Conservation (phyloP, 1,284 basidiomycete species). For the Microbotryum lychnidis-dioicae region DNA sequence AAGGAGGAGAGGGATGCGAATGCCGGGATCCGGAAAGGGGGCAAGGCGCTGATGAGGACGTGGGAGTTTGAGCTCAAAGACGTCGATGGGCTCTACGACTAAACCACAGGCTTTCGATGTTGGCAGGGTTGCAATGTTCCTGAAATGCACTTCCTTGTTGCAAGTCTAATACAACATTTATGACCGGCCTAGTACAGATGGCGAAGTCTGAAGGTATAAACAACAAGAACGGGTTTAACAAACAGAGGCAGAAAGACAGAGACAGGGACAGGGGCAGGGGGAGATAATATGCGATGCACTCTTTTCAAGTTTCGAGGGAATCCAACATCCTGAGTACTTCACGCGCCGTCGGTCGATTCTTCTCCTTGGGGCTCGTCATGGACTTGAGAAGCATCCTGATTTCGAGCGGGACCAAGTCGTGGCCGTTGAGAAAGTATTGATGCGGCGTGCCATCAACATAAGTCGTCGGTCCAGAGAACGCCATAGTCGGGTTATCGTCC, state of each 20-base stretch:
- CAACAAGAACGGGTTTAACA: too few species aligned
- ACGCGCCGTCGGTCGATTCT: slow-evolving; percentile 9
- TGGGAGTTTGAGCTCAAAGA: slow-evolving; percentile 25
- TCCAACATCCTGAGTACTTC: slow-evolving; percentile 10
- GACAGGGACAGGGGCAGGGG: too few species aligned
- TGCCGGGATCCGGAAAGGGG: not conserved
- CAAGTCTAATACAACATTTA: too few species aligned
- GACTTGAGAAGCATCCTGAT: slow-evolving; percentile 11
- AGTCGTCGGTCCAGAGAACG: not conserved
- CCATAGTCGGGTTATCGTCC: not conserved
- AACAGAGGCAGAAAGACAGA: too few species aligned
- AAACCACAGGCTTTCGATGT: too few species aligned
- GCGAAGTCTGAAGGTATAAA: too few species aligned
- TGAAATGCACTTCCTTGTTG: too few species aligned
- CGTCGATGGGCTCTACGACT: too few species aligned
- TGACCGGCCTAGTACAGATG: too few species aligned
- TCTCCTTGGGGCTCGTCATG: slow-evolving; percentile 14
- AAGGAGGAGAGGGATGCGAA: not conserved
- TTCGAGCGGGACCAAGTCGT: slow-evolving; percentile 16
- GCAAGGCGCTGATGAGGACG: slow-evolving; percentile 17
- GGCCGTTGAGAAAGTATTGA: slow-evolving; percentile 17
- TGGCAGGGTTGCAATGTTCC: too few species aligned
- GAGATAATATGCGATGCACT: too few species aligned
- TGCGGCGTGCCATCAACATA: slow-evolving; percentile 18
- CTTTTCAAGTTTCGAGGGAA: not conserved